phyloP scores from a whole-genome alignment of 768 basidiomycete species.

The Calocera cornea region DNA sequence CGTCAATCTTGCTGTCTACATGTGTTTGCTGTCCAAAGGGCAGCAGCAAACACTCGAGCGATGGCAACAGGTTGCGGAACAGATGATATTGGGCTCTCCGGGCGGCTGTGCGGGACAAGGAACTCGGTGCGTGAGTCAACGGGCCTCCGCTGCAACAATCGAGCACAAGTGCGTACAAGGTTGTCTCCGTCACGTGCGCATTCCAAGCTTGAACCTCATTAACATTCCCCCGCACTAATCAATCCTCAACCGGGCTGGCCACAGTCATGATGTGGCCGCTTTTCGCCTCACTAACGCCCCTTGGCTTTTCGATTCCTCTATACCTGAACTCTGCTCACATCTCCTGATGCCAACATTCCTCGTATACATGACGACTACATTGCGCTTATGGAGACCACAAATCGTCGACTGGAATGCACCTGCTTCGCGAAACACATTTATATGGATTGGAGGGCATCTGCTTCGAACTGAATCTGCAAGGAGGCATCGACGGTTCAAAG shows the following conservation, averaged over 20 bases:
- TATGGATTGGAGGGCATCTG: not conserved
- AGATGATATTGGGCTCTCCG: not conserved
- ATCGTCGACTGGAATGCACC: not conserved
- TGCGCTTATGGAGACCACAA: not conserved
- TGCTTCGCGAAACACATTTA: not conserved
- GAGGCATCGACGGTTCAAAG: not conserved
- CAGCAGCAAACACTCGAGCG: too few relatives aligned
- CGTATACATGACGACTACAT: not conserved
- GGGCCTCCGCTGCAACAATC: not conserved
- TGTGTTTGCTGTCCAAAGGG: too few relatives aligned
- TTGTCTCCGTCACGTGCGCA: not conserved
- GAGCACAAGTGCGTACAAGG: not conserved
- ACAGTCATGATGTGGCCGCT: too few relatives aligned
- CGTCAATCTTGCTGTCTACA: too few relatives aligned
- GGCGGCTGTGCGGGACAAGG: not conserved
- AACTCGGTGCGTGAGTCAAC: not conserved
- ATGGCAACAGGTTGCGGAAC: not conserved
- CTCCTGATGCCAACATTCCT: not conserved
- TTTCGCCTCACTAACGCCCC: too few relatives aligned
- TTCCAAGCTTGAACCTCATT: not conserved
- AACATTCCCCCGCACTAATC: constrained; percentile 5
- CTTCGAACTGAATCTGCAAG: not conserved
- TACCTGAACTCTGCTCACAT: not conserved
- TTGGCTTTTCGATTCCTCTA: not conserved
- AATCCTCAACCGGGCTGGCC: not conserved